Evolutionary conservation across 2,329 filamentous ascomycete genomes (phyloP).

Genomic region (Epichloe amarillans): DNA sequence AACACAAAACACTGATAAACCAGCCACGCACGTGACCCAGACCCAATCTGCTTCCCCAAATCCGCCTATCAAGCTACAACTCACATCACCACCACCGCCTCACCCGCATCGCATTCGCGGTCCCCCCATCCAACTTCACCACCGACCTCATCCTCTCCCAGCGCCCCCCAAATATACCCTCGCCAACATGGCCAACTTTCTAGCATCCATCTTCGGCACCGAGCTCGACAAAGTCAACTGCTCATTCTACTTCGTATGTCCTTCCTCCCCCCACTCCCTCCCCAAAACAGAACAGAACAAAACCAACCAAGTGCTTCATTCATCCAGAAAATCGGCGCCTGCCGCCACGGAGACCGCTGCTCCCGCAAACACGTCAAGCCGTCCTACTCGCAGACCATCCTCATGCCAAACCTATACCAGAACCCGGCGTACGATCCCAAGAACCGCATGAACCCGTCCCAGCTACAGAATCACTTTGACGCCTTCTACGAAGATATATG

Average conservation of each 20-base stretch:
- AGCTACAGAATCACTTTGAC: constrained; percentile 98
- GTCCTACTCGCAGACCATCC: constrained; percentile 92
- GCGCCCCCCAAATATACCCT: not conserved
- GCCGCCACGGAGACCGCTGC: constrained; percentile 95
- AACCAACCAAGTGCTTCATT: not conserved
- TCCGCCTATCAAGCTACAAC: not conserved
- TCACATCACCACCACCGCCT: not conserved
- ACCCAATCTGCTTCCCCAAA: constrained; percentile 2
- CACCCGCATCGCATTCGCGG: not conserved
- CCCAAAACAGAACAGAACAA: not conserved
- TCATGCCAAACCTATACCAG: constrained; percentile 97
- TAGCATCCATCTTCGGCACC: constrained; percentile 98
- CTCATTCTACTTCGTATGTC: constrained; percentile 67
- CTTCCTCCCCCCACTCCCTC: not conserved
- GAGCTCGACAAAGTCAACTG: constrained; percentile 99
- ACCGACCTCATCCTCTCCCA: not conserved
- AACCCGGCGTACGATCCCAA: constrained; percentile 96
- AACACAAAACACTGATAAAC: constrained; percentile 10
- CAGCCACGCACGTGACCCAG: constrained; percentile 19
- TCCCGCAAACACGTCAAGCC: constrained; percentile 98
- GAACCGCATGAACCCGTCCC: constrained; percentile 89
- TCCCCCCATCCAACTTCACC: not conserved
- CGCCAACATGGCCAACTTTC: constrained; percentile 77
- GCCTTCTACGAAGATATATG: constrained; percentile 99
- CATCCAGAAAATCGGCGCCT: constrained; percentile 83